A percentile compares a stretch with the other conserved stretches of the same genome.
These are phyloP conservation scores for Mycosphaerella sp. DNA, from an alignment of 2,329 filamentous ascomycete species.

Conservation along the genomic window DNA sequence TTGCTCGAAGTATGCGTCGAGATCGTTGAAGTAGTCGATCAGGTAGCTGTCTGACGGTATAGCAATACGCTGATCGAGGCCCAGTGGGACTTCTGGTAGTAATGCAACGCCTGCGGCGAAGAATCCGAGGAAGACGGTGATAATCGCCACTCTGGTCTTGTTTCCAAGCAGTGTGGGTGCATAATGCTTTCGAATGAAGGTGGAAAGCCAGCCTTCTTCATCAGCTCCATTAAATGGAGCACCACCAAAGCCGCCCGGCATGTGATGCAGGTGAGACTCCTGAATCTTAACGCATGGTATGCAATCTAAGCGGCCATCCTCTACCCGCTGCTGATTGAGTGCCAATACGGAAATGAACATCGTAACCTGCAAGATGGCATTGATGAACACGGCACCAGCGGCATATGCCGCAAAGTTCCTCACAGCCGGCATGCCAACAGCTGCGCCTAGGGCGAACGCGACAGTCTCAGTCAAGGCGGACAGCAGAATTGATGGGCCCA, in stretches of 20 bases:
- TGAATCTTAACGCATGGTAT: slow-evolving; percentile 82
- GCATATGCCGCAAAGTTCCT: slow-evolving; percentile 96
- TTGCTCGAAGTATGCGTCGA: slow-evolving; percentile 84
- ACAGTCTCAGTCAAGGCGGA: slow-evolving; percentile 93
- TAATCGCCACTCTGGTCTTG: slow-evolving; percentile 68
- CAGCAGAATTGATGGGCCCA: slow-evolving; percentile 93
- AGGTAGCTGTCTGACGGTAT: slow-evolving; percentile 91
- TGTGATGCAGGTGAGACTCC: slow-evolving; percentile 62
- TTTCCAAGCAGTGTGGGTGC: slow-evolving; percentile 74
- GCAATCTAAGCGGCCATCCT: slow-evolving; percentile 82
- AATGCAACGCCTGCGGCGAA: slow-evolving; percentile 81
- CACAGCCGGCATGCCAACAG: slow-evolving; percentile 96
- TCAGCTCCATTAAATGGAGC: slow-evolving; percentile 62
- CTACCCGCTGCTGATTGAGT: slow-evolving; percentile 84
- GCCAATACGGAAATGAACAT: slow-evolving; percentile 92
- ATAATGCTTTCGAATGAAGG: slow-evolving; percentile 85
- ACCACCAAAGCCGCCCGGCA: slow-evolving; percentile 55
- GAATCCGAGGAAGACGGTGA: slow-evolving; percentile 77
- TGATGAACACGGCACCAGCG: slow-evolving; percentile 92
- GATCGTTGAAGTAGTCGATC: slow-evolving; percentile 92
- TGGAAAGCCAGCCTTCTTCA: slow-evolving; percentile 76
- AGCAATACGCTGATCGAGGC: slow-evolving; percentile 89
- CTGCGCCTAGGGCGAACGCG: slow-evolving; percentile 84
- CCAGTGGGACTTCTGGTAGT: slow-evolving; percentile 75
- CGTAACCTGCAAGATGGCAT: slow-evolving; percentile 91